Percentiles rank a stretch among this genome's conserved stretches.
phyloP scores from a whole-genome alignment of 257 asterid genomes.

The Penstemon newberryi region DNA sequence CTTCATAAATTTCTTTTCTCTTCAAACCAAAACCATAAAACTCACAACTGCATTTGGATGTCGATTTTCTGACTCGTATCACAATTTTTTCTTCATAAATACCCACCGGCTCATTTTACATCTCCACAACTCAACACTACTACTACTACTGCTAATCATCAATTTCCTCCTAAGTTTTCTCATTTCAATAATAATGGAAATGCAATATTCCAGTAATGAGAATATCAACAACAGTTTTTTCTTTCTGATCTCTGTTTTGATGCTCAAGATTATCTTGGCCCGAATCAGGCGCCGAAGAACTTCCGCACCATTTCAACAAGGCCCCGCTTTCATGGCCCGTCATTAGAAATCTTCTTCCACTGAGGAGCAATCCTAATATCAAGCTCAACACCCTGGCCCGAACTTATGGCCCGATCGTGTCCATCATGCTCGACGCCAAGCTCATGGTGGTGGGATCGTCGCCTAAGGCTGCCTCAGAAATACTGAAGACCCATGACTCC shows the following conservation, averaged over 20 bases:
- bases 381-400: neutral
- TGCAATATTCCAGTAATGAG: too few species aligned
- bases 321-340: constrained; percentile 31
- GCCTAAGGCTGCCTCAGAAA: neutral
- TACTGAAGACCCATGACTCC: neutral
- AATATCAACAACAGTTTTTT: neutral
- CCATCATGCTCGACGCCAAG: neutral
- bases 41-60: too few species aligned
- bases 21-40: too few species aligned
- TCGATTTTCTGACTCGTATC: too few species aligned
- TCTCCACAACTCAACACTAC: too few species aligned
- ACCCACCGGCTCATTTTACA: too few species aligned
- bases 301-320: constrained; percentile 18
- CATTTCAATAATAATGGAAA: neutral
- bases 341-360: constrained; percentile 27
- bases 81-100: too few species aligned
- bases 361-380: constrained; percentile 14
- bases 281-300: neutral
- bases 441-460: constrained; percentile 11
- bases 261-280: constrained; percentile 5
- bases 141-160: too few species aligned
- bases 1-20: too few species aligned
- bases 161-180: neutral
- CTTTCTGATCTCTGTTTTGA: constrained; percentile 2
- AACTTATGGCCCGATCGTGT: neutral